Evolutionary conservation across 23 red algal genomes (phyloP).

Genomic region (Gracilaria domingensis): DNA sequence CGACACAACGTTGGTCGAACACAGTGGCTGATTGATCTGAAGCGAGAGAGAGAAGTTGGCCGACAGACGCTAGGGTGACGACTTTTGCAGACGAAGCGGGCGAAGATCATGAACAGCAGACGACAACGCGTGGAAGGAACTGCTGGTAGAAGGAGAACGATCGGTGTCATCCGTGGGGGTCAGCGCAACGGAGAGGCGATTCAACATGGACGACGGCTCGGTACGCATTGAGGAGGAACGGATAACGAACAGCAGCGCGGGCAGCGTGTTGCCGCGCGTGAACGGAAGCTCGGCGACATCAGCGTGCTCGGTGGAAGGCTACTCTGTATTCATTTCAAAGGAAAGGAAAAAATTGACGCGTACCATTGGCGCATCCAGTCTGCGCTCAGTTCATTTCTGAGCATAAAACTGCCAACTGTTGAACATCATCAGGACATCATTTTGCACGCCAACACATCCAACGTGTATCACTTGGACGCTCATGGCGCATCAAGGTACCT

Average conservation of each 20-base stretch:
- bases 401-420: too few species aligned
- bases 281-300: background rate
- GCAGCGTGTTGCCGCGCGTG: background rate
- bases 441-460: too few species aligned
- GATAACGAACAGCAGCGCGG: background rate
- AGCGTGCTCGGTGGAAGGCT: background rate
- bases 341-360: too few species aligned
- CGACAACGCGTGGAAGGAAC: conserved; percentile 26
- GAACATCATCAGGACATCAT: too few species aligned
- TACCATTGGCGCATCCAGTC: too few species aligned
- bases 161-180: background rate
- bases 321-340: too few species aligned
- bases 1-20: background rate
- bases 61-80: background rate
- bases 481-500: too few species aligned
- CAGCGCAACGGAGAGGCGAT: background rate
- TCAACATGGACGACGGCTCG: background rate
- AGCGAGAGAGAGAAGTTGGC: background rate
- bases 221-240: background rate
- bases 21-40: background rate
- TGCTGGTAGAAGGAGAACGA: background rate
- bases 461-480: too few species aligned
- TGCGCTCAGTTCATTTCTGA: too few species aligned
- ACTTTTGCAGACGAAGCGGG: too few species aligned
- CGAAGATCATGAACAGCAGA: too few species aligned